Evolutionary conservation across 495 filamentous ascomycete species (phyloP).

Genomic region (Podospora sp.): DNA sequence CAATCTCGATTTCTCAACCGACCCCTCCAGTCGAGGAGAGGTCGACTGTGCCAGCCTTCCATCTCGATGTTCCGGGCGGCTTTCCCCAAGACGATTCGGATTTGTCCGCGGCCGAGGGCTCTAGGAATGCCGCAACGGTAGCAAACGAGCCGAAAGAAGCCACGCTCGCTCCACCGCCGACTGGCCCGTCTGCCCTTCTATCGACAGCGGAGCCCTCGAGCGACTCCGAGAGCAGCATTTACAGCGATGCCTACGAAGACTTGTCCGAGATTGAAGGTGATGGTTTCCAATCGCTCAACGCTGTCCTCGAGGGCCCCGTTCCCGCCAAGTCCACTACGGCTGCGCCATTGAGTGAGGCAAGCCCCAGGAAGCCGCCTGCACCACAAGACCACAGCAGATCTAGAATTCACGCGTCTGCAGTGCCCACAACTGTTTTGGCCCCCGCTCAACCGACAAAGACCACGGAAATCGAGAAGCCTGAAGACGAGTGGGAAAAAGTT

Average conservation of each 20-base stretch:
- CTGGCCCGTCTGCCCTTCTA: neutral
- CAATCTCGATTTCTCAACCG: constrained; percentile 43
- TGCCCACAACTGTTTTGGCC: constrained; percentile 25
- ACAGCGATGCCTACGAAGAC: constrained; percentile 87
- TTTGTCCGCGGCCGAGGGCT: constrained; percentile 11
- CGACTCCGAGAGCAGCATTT: constrained; percentile 62
- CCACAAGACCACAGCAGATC: constrained; percentile 15
- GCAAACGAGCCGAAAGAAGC: neutral
- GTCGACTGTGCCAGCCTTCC: constrained; percentile 25
- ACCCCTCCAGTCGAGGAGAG: constrained; percentile 32
- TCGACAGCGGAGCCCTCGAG: constrained; percentile 25
- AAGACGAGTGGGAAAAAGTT: constrained; percentile 62
- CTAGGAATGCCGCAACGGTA: neutral
- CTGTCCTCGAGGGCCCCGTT: constrained; percentile 69
- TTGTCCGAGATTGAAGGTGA: constrained; percentile 67
- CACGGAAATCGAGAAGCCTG: constrained; percentile 15
- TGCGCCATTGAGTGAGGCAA: neutral
- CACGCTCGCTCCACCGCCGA: neutral
- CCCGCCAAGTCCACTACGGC: constrained; percentile 8
- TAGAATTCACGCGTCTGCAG: constrained; percentile 16
- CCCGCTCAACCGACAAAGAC: neutral
- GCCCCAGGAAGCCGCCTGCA: constrained; percentile 16
- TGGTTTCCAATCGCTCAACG: constrained; percentile 82
- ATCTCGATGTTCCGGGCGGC: constrained; percentile 45
- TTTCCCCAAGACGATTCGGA: constrained; percentile 47